phyloP scores from a whole-genome alignment of 306 rosid genomes.

The Begonia fuchsioides region DNA sequence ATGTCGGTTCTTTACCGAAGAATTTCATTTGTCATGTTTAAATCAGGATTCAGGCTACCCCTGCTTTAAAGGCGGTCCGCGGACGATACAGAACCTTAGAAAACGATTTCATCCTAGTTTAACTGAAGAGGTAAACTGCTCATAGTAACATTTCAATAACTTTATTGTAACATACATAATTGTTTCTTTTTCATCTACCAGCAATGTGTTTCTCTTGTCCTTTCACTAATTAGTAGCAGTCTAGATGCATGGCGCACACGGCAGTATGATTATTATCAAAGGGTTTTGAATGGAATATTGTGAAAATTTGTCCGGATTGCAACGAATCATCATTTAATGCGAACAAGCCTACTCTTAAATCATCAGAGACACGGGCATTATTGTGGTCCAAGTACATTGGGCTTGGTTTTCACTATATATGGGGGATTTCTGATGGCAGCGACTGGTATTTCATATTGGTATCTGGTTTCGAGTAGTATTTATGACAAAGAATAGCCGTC shows the following conservation, averaged over 20 bases:
- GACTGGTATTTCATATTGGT: too few relatives aligned
- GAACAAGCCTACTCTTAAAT: too few relatives aligned
- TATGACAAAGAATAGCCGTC: too few relatives aligned
- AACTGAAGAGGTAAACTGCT: constrained; percentile 78
- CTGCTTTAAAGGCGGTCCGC: constrained; percentile 89
- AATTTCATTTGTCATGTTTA: constrained; percentile 16
- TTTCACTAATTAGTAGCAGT: constrained; percentile 93
- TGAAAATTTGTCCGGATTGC: too few relatives aligned
- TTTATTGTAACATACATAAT: not conserved
- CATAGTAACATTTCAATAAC: not conserved
- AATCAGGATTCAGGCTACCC: constrained; percentile 93
- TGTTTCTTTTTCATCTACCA: constrained; percentile 17
- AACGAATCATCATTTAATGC: too few relatives aligned
- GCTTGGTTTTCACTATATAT: too few relatives aligned
- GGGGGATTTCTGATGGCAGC: too few relatives aligned
- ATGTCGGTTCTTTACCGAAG: too few relatives aligned
- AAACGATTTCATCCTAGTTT: constrained; percentile 87
- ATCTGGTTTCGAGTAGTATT: too few relatives aligned
- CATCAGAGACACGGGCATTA: too few relatives aligned
- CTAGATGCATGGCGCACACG: constrained; percentile 99
- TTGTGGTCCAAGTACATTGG: too few relatives aligned
- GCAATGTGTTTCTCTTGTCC: constrained; percentile 99
- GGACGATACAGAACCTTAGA: constrained; percentile 91
- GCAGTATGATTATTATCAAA: constrained; percentile 97
- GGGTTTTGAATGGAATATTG: constrained; percentile 91